A percentile compares a stretch with the other conserved stretches of the same genome.
Conservation (phyloP, 805 yeast species). For the Yamadazyma phyllophila region DNA sequence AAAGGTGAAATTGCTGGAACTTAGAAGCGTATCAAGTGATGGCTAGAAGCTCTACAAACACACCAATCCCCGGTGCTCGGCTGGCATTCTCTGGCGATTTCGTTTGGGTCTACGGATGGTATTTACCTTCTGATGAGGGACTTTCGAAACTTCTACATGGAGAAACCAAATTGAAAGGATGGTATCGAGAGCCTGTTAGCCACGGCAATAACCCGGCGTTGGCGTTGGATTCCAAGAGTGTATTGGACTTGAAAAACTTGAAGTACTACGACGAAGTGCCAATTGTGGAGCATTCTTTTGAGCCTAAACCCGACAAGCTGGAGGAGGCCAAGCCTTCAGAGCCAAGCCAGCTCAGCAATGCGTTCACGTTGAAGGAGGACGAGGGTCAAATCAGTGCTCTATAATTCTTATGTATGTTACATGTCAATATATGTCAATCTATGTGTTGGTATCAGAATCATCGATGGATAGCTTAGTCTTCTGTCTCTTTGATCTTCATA, state of each 20-base stretch:
- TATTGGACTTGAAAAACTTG: constrained; percentile 41
- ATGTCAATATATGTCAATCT: no score
- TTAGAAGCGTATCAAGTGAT: neutral
- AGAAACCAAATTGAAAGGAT: constrained; percentile 30
- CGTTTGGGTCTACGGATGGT: constrained; percentile 41
- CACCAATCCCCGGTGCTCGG: constrained; percentile 14
- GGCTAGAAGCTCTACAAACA: constrained; percentile 15
- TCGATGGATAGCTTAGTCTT: no score
- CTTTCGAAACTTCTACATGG: constrained; percentile 6
- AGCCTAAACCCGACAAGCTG: neutral
- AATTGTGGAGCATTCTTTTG: constrained; percentile 10
- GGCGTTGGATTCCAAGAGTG: constrained; percentile 28
- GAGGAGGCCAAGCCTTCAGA: neutral
- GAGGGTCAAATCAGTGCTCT: constrained; percentile 8
- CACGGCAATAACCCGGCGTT: constrained; percentile 13
- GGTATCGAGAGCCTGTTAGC: constrained; percentile 30
- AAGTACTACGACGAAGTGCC: constrained; percentile 27
- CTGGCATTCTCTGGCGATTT: constrained; percentile 5
- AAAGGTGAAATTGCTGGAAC: neutral
- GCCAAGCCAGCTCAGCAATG: constrained; percentile 2
- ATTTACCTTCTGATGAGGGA: constrained; percentile 20
- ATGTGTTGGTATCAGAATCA: no score
- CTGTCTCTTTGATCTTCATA: constrained; percentile 40
- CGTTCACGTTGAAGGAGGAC: constrained; percentile 1
- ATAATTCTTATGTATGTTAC: neutral